These are phyloP conservation scores for Aspergillus caelatus DNA, from an alignment of 2,329 filamentous ascomycete species.

Conservation along the genomic window DNA sequence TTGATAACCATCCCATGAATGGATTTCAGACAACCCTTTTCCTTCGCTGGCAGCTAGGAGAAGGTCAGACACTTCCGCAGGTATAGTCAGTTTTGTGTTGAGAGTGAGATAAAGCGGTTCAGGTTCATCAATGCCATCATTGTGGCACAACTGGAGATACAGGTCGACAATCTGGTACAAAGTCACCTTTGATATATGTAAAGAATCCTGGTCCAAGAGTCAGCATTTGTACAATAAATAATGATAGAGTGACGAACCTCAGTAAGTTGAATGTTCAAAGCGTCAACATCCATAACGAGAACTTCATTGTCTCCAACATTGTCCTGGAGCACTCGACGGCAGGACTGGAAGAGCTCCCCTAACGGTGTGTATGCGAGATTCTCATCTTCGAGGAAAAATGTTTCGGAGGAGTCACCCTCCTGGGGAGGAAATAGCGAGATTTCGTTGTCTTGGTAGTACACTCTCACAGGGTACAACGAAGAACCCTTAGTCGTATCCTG, in stretches of 20 bases:
- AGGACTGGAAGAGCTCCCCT: constrained; percentile 58
- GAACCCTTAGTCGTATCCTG: constrained; percentile 10
- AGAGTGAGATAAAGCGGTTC: constrained; percentile 63
- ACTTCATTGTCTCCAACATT: constrained; percentile 61
- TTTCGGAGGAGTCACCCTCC: constrained; percentile 55
- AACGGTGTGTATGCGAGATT: constrained; percentile 57
- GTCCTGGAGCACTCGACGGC: constrained; percentile 57
- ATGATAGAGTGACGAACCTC: constrained; percentile 52
- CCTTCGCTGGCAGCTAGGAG: constrained; percentile 57
- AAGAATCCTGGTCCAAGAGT: constrained; percentile 51
- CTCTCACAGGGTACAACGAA: constrained; percentile 52
- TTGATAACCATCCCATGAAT: constrained; percentile 51
- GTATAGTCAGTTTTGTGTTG: constrained; percentile 56
- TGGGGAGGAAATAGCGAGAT: constrained; percentile 62
- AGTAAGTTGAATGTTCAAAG: constrained; percentile 58
- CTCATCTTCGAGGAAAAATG: constrained; percentile 61
- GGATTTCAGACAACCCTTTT: constrained; percentile 58
- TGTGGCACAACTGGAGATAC: constrained; percentile 60
- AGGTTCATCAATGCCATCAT: constrained; percentile 58
- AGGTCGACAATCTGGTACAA: constrained; percentile 62
- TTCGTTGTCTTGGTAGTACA: constrained; percentile 59
- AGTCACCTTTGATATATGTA: constrained; percentile 51
- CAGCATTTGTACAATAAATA: constrained; percentile 19
- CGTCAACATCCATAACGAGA: constrained; percentile 58
- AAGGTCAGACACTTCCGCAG: constrained; percentile 56